Conservation (phyloP, 768 basidiomycete species). For the Boletus rubropictus region DNA sequence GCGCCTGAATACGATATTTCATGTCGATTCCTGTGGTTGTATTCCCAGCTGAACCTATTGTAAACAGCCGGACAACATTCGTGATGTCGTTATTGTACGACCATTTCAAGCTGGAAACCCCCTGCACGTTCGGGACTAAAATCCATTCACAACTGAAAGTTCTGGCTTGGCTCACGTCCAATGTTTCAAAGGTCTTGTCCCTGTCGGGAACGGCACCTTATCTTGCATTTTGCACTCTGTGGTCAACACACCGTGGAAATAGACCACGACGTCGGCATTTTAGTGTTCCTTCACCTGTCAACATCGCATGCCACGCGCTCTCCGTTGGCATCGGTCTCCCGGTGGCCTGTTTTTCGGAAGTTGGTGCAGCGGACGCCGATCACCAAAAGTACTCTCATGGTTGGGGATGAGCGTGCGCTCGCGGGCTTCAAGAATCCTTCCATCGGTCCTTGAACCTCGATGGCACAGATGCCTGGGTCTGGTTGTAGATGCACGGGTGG, state of each 20-base stretch:
- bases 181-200: not conserved
- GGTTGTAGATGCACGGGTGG: conserved; percentile 9
- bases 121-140: conserved; percentile 8
- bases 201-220: not conserved
- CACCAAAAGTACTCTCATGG: conserved; percentile 1
- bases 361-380: not conserved
- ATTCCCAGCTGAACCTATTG: conserved; percentile 2
- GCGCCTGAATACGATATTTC: not conserved
- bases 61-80: not conserved
- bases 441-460: not conserved
- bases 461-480: conserved; percentile 10
- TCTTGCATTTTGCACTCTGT: conserved; percentile 6
- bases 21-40: not conserved
- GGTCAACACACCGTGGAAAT: not conserved
- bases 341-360: too few species aligned
- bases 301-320: not conserved
- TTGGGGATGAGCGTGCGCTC: not conserved
- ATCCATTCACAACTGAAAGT: not conserved
- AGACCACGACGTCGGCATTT: not conserved
- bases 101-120: not conserved
- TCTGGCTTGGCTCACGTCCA: not conserved
- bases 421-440: not conserved
- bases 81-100: conserved; percentile 3
- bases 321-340: too few species aligned
- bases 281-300: not conserved